A percentile compares a stretch with the other conserved stretches of the same genome.
These are phyloP conservation scores for Podaxis sp. DNA, from an alignment of 768 basidiomycete species.

Conservation along the genomic window DNA sequence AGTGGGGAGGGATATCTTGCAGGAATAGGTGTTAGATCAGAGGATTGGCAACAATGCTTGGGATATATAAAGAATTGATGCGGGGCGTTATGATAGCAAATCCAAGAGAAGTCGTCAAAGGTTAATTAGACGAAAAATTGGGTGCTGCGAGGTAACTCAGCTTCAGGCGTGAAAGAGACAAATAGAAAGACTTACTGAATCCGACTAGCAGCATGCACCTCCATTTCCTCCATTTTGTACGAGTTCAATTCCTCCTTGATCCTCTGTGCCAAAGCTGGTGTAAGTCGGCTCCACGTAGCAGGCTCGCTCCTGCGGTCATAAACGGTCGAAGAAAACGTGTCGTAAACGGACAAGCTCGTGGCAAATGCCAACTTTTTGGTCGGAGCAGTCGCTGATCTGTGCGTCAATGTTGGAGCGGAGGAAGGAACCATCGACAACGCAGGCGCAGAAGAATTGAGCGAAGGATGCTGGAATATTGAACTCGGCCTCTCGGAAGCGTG, in stretches of 20 bases:
- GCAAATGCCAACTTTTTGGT: constrained; percentile 84
- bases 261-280: constrained; percentile 90
- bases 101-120: constrained; percentile 29
- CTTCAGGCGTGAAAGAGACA: constrained; percentile 11
- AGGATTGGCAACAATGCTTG: constrained; percentile 25
- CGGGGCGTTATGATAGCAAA: constrained; percentile 22
- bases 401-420: constrained; percentile 54
- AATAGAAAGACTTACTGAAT: constrained; percentile 65
- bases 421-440: constrained; percentile 63
- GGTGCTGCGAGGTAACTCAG: constrained; percentile 48
- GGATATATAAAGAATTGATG: constrained; percentile 23
- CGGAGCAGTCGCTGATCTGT: constrained; percentile 70
- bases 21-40: constrained; percentile 26
- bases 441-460: constrained; percentile 86
- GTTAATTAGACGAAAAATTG: constrained; percentile 79
- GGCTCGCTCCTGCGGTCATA: constrained; percentile 97
- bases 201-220: constrained; percentile 91
- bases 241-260: constrained; percentile 99
- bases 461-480: constrained; percentile 79
- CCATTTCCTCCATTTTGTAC: constrained; percentile 99
- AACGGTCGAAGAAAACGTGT: constrained; percentile 88
- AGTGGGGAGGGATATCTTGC: constrained; percentile 19
- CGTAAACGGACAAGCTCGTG: constrained; percentile 89
- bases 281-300: constrained; percentile 95
- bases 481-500: constrained; percentile 44